Evolutionary conservation across 2,329 filamentous ascomycete genomes (phyloP).

Genomic region (Juglanconis sp.): DNA sequence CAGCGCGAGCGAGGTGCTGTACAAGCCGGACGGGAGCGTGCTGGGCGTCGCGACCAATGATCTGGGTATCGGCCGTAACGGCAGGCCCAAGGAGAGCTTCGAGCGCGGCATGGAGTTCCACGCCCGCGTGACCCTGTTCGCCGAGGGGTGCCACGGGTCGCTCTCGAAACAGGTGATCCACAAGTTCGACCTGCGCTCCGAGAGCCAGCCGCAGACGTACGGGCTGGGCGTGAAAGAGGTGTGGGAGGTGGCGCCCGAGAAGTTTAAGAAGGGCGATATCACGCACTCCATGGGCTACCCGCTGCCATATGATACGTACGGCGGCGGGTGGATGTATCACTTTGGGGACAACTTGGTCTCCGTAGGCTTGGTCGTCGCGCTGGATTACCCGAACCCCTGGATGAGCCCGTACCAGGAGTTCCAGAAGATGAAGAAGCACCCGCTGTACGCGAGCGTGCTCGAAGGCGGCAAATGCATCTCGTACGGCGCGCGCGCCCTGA

Average conservation of each 20-base stretch:
- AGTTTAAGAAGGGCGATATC: slow-evolving; percentile 83
- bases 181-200: slow-evolving; percentile 84
- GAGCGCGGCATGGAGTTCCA: slow-evolving; percentile 99
- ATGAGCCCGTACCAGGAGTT: slow-evolving; percentile 93
- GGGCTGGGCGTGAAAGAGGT: slow-evolving; percentile 93
- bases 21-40: slow-evolving; percentile 81
- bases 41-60: slow-evolving; percentile 96
- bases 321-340: slow-evolving; percentile 99
- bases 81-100: slow-evolving; percentile 83
- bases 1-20: slow-evolving; percentile 88
- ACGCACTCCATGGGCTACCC: slow-evolving; percentile 93
- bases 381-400: slow-evolving; percentile 97
- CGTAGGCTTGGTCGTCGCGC: slow-evolving; percentile 83
- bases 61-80: slow-evolving; percentile 76
- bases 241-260: slow-evolving; percentile 92
- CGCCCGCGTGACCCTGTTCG: slow-evolving; percentile 85
- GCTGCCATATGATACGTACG: slow-evolving; percentile 82
- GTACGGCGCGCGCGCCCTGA: slow-evolving; percentile 86
- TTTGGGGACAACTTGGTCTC: slow-evolving; percentile 96
- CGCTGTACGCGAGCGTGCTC: slow-evolving; percentile 80
- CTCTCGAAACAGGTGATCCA: slow-evolving; percentile 92
- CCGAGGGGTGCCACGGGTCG: slow-evolving; percentile 93
- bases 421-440: slow-evolving; percentile 97
- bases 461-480: slow-evolving; percentile 97
- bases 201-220: slow-evolving; percentile 94